Evolutionary conservation across 805 yeast species (phyloP).

Genomic region (Lipomyces lipofer): DNA sequence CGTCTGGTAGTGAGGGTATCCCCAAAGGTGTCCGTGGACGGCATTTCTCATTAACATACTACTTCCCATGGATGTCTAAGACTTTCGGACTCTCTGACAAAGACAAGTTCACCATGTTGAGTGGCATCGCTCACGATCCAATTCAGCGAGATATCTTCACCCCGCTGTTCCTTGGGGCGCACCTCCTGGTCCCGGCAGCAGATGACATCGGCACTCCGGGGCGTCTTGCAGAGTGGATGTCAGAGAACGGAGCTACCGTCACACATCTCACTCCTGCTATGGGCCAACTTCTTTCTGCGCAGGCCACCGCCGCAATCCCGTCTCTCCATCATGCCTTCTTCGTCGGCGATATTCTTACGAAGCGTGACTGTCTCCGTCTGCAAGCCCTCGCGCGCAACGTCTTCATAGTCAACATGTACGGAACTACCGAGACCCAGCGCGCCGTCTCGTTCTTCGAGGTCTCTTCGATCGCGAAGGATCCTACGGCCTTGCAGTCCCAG

Average conservation of each 20-base stretch:
- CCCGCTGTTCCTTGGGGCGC: slow-evolving; percentile 94
- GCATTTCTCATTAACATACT: slow-evolving; percentile 93
- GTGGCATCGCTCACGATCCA: slow-evolving; percentile 99
- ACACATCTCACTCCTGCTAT: slow-evolving; percentile 99
- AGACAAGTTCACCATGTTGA: slow-evolving; percentile 94
- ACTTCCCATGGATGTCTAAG: slow-evolving; percentile 98
- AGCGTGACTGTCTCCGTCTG: slow-evolving; percentile 91
- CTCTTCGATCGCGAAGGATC: slow-evolving; percentile 65
- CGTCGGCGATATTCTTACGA: slow-evolving; percentile 96
- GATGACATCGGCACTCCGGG: slow-evolving; percentile 99
- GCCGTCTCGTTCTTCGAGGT: slow-evolving; percentile 95
- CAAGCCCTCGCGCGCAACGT: slow-evolving; percentile 91
- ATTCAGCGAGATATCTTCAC: slow-evolving; percentile 99
- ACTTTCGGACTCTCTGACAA: slow-evolving; percentile 72
- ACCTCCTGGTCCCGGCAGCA: slow-evolving; percentile 86
- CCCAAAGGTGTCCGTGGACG: slow-evolving; percentile 99
- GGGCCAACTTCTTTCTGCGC: slow-evolving; percentile 97
- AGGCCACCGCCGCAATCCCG: slow-evolving; percentile 86
- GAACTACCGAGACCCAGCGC: slow-evolving; percentile 98
- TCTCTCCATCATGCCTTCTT: slow-evolving; percentile 92
- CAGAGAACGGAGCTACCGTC: slow-evolving; percentile 83
- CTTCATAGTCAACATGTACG: slow-evolving; percentile 94
- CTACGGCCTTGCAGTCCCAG: slow-evolving; percentile 73
- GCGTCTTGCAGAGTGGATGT: slow-evolving; percentile 96
- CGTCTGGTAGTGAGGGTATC: slow-evolving; percentile 97